These are phyloP conservation scores for Colletotrichum costaricense DNA, from an alignment of 2,329 filamentous ascomycete species.

Conservation along the genomic window DNA sequence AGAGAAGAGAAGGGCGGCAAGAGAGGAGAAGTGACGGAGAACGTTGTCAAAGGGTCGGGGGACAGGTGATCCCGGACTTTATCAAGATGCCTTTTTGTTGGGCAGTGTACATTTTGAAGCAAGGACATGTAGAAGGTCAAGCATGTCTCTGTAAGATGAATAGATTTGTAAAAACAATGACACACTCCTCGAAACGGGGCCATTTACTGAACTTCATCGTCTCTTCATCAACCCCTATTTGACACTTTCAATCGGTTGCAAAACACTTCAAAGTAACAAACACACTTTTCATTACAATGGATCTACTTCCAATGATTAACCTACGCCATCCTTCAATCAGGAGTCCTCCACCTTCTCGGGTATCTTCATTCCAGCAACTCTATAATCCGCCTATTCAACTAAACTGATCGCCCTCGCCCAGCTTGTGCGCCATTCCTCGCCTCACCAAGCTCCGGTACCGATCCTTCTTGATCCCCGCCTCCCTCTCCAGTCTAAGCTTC, in stretches of 20 bases:
- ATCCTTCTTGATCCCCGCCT: constrained; percentile 52
- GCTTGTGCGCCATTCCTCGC: constrained; percentile 62
- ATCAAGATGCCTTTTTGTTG: constrained; percentile 28
- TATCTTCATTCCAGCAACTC: constrained; percentile 23
- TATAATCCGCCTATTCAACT: constrained; percentile 48
- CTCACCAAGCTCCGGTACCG: constrained; percentile 59
- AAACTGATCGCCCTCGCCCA: constrained; percentile 76
- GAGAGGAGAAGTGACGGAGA: neutral
- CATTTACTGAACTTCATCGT: neutral
- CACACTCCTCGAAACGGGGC: constrained; percentile 28
- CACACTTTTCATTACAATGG: too few relatives aligned
- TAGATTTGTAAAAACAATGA: constrained; percentile 50
- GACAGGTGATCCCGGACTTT: neutral
- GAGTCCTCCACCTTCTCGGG: constrained; percentile 13
- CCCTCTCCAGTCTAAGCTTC: constrained; percentile 68
- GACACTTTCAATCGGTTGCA: too few relatives aligned
- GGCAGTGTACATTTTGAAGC: constrained; percentile 35
- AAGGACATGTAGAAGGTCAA: constrained; percentile 29
- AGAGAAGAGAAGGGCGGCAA: neutral
- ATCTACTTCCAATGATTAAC: neutral
- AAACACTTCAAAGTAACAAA: too few relatives aligned
- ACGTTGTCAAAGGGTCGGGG: constrained; percentile 1
- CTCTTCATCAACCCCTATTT: too few relatives aligned
- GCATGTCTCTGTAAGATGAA: constrained; percentile 49
- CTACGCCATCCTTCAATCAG: neutral